These are phyloP conservation scores for Fusarium verticillioides DNA, from an alignment of 2,329 filamentous ascomycete genomes.

Conservation along the genomic window DNA sequence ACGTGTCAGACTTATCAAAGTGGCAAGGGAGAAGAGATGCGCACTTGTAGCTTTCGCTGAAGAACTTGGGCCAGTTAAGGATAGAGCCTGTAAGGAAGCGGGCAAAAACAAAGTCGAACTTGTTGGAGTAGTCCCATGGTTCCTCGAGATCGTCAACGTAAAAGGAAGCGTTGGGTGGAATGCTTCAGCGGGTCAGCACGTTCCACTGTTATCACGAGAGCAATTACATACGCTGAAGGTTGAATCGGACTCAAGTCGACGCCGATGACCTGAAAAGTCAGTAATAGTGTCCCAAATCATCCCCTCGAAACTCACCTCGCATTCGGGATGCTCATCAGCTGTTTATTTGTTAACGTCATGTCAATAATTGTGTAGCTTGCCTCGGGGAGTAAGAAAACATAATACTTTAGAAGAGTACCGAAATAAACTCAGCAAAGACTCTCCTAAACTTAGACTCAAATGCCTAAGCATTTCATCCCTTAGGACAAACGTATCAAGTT, in stretches of 20 bases:
- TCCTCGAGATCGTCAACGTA: constrained; percentile 27
- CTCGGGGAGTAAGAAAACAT: too few relatives aligned
- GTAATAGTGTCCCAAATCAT: rapidly evolving
- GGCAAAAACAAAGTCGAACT: constrained; percentile 26
- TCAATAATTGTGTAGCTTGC: too few relatives aligned
- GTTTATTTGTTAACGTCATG: not conserved
- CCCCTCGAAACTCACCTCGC: not conserved
- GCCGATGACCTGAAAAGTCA: constrained; percentile 10
- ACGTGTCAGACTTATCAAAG: not conserved
- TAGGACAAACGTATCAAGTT: too few relatives aligned
- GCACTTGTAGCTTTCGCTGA: constrained; percentile 9
- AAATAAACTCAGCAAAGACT: too few relatives aligned
- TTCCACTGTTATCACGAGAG: rapidly evolving
- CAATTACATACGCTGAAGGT: not conserved
- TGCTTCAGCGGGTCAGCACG: not conserved
- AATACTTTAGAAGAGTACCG: too few relatives aligned
- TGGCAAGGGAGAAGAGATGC: too few relatives aligned
- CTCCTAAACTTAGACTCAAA: too few relatives aligned
- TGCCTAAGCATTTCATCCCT: too few relatives aligned
- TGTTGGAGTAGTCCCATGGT: constrained; percentile 8
- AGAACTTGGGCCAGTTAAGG: constrained; percentile 29
- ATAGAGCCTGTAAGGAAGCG: constrained; percentile 29
- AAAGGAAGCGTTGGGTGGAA: constrained; percentile 24
- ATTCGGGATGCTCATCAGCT: constrained; percentile 31
- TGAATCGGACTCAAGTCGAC: constrained; percentile 31